These are phyloP conservation scores for Leccinum pseudoinsigne DNA, from an alignment of 1,284 basidiomycete genomes.

Conservation along the genomic window DNA sequence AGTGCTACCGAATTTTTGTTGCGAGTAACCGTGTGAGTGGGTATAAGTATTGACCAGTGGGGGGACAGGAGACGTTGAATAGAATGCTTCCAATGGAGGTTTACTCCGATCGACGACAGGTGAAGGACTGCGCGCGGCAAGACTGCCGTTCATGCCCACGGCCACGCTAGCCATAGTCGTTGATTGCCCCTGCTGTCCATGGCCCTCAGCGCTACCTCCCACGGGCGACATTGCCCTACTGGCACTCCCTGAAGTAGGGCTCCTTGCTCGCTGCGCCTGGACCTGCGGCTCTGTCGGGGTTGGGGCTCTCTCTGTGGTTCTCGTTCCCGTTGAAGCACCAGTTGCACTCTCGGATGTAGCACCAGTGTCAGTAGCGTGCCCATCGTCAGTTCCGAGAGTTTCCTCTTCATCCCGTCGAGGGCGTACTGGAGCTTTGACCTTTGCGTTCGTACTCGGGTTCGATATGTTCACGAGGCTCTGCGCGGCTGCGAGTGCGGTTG, in stretches of 20 bases:
- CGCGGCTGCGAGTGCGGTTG: conserved; percentile 31
- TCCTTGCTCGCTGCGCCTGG: conserved; percentile 57
- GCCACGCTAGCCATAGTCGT: conserved; percentile 56
- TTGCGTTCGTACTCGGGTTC: conserved; percentile 32
- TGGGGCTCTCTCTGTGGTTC: conserved; percentile 46
- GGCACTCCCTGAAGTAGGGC: conserved; percentile 48
- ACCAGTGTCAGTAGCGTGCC: conserved; percentile 44
- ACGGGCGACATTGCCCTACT: conserved; percentile 60
- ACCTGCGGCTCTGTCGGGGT: conserved; percentile 41
- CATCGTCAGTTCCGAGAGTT: conserved; percentile 50
- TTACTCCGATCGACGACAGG: conserved; percentile 55
- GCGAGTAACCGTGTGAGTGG: conserved; percentile 30
- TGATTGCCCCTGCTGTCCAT: conserved; percentile 36
- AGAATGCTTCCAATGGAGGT: conserved; percentile 60
- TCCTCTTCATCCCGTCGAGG: conserved; percentile 71
- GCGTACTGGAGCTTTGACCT: conserved; percentile 56
- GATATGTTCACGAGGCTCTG: conserved; percentile 15
- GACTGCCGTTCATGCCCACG: conserved; percentile 46
- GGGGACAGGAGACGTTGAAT: conserved; percentile 51
- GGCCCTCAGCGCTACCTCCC: conserved; percentile 38
- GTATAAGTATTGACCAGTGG: conserved; percentile 34
- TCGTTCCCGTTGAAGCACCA: conserved; percentile 33
- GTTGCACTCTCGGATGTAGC: conserved; percentile 35
- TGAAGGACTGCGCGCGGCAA: conserved; percentile 62
- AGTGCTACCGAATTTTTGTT: conserved; percentile 53